Percentiles rank a stretch among this genome's conserved stretches.
Conservation (phyloP, 2,329 filamentous ascomycete genomes). For the Sodiomyces alkalinus region DNA sequence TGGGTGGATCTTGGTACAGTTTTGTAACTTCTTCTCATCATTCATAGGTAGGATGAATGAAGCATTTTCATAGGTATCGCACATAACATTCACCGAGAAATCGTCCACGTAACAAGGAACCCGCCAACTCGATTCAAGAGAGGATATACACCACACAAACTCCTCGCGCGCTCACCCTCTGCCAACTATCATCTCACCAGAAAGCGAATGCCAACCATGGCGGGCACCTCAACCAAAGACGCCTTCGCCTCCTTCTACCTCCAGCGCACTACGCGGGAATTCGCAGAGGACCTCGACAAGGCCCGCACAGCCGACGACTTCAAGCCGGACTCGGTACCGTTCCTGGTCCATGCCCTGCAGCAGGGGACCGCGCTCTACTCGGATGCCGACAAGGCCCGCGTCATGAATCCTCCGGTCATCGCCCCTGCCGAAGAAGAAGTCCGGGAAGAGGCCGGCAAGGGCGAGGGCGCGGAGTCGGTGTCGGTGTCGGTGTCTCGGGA, state of each 20-base stretch:
- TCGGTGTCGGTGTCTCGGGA: too few species aligned
- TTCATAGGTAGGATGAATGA: too few species aligned
- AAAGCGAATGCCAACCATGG: conserved; percentile 6
- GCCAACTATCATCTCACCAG: not conserved
- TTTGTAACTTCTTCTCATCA: too few species aligned
- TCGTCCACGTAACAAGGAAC: too few species aligned
- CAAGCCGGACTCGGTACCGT: conserved; percentile 44
- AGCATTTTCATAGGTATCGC: too few species aligned
- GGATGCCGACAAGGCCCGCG: conserved; percentile 21
- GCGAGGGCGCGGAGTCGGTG: conserved; percentile 1
- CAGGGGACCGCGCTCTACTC: conserved; percentile 51
- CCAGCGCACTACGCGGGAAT: conserved; percentile 51
- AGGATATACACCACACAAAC: too few species aligned
- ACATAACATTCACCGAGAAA: too few species aligned
- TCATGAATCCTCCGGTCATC: conserved; percentile 4
- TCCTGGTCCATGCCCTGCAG: conserved; percentile 52
- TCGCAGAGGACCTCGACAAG: conserved; percentile 60
- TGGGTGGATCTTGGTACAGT: too few species aligned
- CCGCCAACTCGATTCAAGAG: too few species aligned
- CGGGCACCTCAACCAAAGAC: conserved; percentile 3
- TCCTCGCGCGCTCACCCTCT: not conserved
- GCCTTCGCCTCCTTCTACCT: conserved; percentile 53
- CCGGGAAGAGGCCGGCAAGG: conserved; percentile 3
- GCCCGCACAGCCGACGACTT: conserved; percentile 57
- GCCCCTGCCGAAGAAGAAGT: conserved; percentile 1